Base-by-base conservation (phyloP, 495 filamentous ascomycete species). In the Aspergillus homomorphus region DNA sequence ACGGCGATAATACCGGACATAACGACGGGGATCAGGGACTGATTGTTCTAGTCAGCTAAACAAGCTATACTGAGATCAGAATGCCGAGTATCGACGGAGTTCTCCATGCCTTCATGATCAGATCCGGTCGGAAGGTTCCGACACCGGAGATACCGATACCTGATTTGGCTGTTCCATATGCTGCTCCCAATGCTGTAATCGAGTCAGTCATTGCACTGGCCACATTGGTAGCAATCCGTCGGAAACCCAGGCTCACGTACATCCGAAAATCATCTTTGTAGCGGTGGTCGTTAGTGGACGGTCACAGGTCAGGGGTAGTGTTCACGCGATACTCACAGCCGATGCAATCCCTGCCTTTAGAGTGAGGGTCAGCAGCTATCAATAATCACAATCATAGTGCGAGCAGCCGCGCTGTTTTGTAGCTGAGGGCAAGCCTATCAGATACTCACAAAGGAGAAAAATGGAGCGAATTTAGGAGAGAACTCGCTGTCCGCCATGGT, bases 1-100 rank as follows among this genome's bases (percentile, higher is more conserved):
- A 99, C 95, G 38, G 94, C 94, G 64, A 99, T 91, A 69, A 99
- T 99, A 82, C 94, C 94, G 69, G 94, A 95, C 94, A 99, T 99
- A 78, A 99, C 90, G 62, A 98, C 92, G 54, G 93, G 94, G 66
- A 95, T 93, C 41, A 96, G 80, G 49, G 89, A 96, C 91, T 92
- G 62, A 54, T 45, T 92, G 62, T 54, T 45, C 22, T 16, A 15
- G 44, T 66, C 22, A 64, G 69, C 62, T 72, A 68, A 42, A 50
- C 21, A 10, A 22, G 18, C 38, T 7, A n/a, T 51, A 14, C 18
- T 22, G 28, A 8, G 21, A 8, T 6, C 1, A 19, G 8, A 19
- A 21, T 18, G 30, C 45, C 53, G 3, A 49, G 0, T 41, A 7
- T 38, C 26, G 23, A 18, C 26, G 55, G 28, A 2, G 16, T n/a